phyloP scores from a whole-genome alignment of 345 rosid species.

The Capsella bursapastoris region DNA sequence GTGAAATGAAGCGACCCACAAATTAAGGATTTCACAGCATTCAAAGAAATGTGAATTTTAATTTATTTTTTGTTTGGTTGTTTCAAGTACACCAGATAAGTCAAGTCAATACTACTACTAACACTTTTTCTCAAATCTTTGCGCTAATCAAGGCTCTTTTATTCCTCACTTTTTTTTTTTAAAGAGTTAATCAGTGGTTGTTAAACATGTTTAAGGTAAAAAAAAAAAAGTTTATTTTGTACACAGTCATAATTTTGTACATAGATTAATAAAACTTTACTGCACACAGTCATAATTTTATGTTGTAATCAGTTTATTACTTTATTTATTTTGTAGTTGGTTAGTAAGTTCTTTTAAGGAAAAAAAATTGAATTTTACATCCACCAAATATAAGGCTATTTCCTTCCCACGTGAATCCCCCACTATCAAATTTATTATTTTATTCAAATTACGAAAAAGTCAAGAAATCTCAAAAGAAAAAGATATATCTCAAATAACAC shows the following conservation, averaged over 20 bases:
- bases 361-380: neutral
- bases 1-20: constrained; percentile 35
- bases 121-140: constrained; percentile 17
- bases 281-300: neutral
- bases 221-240: no score
- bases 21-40: constrained; percentile 38
- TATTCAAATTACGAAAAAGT: neutral
- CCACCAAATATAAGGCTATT: constrained; percentile 4
- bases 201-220: neutral
- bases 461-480: neutral
- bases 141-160: constrained; percentile 36
- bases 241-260: no score
- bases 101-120: constrained; percentile 29
- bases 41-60: constrained; percentile 3
- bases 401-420: constrained; percentile 28
- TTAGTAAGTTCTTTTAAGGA: neutral
- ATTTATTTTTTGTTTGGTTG: neutral
- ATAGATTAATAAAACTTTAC: no score
- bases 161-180: neutral
- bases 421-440: neutral
- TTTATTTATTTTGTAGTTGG: neutral
- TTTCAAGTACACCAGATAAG: neutral
- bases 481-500: no score
- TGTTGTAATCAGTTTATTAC: neutral
- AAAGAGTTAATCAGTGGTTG: neutral